Percentiles rank a stretch among this genome's conserved stretches.
phyloP scores from a whole-genome alignment of 805 yeast species.

The Barnettozyma pratensis region DNA sequence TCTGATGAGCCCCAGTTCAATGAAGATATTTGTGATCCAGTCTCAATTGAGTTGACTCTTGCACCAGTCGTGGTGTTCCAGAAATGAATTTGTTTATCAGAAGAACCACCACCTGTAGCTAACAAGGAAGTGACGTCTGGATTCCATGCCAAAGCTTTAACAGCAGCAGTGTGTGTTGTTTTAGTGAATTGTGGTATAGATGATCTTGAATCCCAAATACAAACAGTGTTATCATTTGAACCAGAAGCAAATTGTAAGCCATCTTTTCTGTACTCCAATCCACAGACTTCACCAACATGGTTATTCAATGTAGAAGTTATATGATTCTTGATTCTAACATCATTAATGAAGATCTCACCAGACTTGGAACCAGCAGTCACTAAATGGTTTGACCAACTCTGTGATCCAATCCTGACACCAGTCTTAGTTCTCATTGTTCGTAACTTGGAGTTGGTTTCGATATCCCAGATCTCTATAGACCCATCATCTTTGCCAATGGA shows the following conservation, averaged over 20 bases:
- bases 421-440: slow-evolving; percentile 71
- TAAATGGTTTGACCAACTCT: slow-evolving; percentile 78
- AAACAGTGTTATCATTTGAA: slow-evolving; percentile 90
- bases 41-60: slow-evolving; percentile 76
- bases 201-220: slow-evolving; percentile 86
- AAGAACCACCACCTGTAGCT: slow-evolving; percentile 97
- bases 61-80: slow-evolving; percentile 95
- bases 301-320: slow-evolving; percentile 52
- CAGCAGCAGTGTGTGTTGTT: slow-evolving; percentile 86
- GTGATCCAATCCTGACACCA: slow-evolving; percentile 74
- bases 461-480: slow-evolving; percentile 87
- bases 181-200: slow-evolving; percentile 67
- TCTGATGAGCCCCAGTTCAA: slow-evolving; percentile 82
- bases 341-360: slow-evolving; percentile 83
- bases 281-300: slow-evolving; percentile 91
- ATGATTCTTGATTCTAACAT: slow-evolving; percentile 82
- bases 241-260: slow-evolving; percentile 87
- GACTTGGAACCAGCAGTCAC: slow-evolving; percentile 84
- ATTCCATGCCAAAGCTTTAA: slow-evolving; percentile 92
- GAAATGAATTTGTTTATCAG: slow-evolving; percentile 83
- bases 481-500: slow-evolving; percentile 86
- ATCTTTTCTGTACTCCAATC: slow-evolving; percentile 78
- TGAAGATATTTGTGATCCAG: slow-evolving; percentile 93
- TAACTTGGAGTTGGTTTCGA: slow-evolving; percentile 64
- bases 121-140: slow-evolving; percentile 77